Percentiles rank a stretch among this genome's conserved stretches.
Evolutionary conservation across 768 basidiomycete species (phyloP).

Genomic region (Galerina marginata): DNA sequence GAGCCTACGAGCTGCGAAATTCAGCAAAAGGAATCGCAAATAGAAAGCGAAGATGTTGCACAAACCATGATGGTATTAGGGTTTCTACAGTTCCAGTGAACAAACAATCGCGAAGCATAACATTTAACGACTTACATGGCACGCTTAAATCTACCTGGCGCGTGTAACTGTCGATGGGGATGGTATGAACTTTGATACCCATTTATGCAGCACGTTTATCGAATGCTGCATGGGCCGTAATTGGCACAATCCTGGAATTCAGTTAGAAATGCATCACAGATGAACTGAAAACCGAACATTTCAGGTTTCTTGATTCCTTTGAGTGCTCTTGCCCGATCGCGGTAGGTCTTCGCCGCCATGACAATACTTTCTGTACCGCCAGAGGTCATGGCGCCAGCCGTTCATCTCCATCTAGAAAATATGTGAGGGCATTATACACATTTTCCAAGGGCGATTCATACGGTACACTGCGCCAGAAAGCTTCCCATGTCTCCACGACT

Average conservation of each 20-base stretch:
- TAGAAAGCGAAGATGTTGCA: background rate
- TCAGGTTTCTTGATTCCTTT: constrained; percentile 93
- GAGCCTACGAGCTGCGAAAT: constrained; percentile 77
- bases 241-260: constrained; percentile 71
- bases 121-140: constrained; percentile 73
- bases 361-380: constrained; percentile 97
- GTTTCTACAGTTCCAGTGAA: constrained; percentile 58
- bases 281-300: constrained; percentile 59
- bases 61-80: constrained; percentile 85
- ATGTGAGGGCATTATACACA: background rate
- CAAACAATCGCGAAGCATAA: constrained; percentile 10
- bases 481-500: constrained; percentile 73
- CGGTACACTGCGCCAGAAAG: constrained; percentile 88
- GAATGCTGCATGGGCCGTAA: constrained; percentile 92
- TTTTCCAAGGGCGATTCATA: constrained; percentile 30
- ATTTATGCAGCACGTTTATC: constrained; percentile 92
- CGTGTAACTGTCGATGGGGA: constrained; percentile 80
- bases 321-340: constrained; percentile 86
- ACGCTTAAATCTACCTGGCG: constrained; percentile 81
- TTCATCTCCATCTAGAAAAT: constrained; percentile 78
- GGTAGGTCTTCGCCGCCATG: constrained; percentile 93
- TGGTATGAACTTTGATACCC: constrained; percentile 84
- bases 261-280: background rate
- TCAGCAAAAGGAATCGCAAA: constrained; percentile 1
- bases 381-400: constrained; percentile 89